Evolutionary conservation across 495 filamentous ascomycete species (phyloP).

Genomic region (Penicillium egyptiacum): DNA sequence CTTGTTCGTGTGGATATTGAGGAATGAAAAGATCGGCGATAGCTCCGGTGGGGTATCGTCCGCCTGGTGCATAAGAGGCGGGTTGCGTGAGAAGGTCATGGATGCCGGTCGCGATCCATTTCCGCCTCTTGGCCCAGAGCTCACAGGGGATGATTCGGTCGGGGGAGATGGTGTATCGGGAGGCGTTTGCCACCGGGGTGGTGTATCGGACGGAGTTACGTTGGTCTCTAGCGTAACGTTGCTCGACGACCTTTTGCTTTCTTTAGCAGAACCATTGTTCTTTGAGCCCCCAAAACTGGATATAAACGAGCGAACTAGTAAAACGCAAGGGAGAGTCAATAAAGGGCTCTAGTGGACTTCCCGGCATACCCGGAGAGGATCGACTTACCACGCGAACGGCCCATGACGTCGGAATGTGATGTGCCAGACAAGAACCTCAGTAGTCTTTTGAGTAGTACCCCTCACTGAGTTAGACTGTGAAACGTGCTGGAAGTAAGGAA

Average conservation of each 20-base stretch:
- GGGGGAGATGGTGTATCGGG: conserved; percentile 39
- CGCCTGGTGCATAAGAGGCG: conserved; percentile 80
- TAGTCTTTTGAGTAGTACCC: conserved; percentile 3
- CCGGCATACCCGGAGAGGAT: conserved; percentile 17
- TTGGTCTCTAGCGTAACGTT: conserved; percentile 9
- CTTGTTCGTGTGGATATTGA: conserved; percentile 96
- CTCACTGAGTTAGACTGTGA: conserved; percentile 10
- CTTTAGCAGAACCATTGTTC: conserved; percentile 32
- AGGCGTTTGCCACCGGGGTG: conserved; percentile 37
- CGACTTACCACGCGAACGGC: conserved; percentile 46
- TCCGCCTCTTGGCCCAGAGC: conserved; percentile 28
- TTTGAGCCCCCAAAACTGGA: conserved; percentile 52
- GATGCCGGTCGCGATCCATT: conserved; percentile 58
- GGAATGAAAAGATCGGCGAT: conserved; percentile 87
- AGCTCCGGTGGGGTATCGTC: conserved; percentile 87
- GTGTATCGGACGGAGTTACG: conserved; percentile 25
- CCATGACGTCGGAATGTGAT: conserved; percentile 34
- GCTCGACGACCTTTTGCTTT: conserved; percentile 34
- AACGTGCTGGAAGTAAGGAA: conserved; percentile 6
- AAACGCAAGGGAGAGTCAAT: conserved; percentile 34
- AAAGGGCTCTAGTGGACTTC: conserved; percentile 5
- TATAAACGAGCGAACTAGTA: conserved; percentile 62
- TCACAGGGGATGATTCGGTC: conserved; percentile 32
- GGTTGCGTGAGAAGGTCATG: conserved; percentile 78
- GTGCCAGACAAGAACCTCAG: conserved; percentile 11